Percentiles rank a stretch among this genome's conserved stretches.
Conservation (phyloP, 2,329 filamentous ascomycete genomes). For the Apiospora saccharicola region DNA sequence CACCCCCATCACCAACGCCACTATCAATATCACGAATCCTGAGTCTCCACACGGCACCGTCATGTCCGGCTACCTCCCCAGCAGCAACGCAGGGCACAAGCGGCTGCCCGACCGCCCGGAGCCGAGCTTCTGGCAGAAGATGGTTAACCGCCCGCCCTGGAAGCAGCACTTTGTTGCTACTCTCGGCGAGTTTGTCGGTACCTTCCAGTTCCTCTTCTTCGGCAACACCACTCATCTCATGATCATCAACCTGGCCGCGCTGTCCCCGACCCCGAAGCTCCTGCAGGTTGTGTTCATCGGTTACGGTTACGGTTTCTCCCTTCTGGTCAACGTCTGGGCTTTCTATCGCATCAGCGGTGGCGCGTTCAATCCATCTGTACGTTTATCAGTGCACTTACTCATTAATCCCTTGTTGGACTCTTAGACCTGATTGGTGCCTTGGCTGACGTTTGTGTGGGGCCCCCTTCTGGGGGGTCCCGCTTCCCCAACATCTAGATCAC, state of each 20-base stretch:
- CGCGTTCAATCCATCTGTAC: slow-evolving; percentile 50
- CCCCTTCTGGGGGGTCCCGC: neutral
- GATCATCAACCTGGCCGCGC: slow-evolving; percentile 34
- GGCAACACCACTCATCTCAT: slow-evolving; percentile 46
- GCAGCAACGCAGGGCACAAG: neutral
- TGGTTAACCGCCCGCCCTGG: slow-evolving; percentile 1
- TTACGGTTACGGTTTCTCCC: slow-evolving; percentile 51
- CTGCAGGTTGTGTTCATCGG: slow-evolving; percentile 48
- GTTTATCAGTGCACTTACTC: slow-evolving; percentile 23
- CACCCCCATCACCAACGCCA: slow-evolving; percentile 7
- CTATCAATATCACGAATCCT: neutral
- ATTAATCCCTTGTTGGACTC: too few species aligned
- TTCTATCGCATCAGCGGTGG: slow-evolving; percentile 57
- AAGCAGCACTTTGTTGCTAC: slow-evolving; percentile 46
- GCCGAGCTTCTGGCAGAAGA: neutral
- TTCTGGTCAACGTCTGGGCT: slow-evolving; percentile 57
- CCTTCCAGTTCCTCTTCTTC: slow-evolving; percentile 53
- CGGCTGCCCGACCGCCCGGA: neutral
- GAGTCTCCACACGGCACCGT: neutral
- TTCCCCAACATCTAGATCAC: slow-evolving; percentile 45
- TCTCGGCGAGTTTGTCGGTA: slow-evolving; percentile 52
- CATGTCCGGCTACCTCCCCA: slow-evolving; percentile 9
- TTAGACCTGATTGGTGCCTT: too few species aligned
- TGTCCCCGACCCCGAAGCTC: slow-evolving; percentile 31
- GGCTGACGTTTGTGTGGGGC: neutral